Conservation (phyloP, 306 rosid species). For the Gastrolobium bilobum region DNA sequence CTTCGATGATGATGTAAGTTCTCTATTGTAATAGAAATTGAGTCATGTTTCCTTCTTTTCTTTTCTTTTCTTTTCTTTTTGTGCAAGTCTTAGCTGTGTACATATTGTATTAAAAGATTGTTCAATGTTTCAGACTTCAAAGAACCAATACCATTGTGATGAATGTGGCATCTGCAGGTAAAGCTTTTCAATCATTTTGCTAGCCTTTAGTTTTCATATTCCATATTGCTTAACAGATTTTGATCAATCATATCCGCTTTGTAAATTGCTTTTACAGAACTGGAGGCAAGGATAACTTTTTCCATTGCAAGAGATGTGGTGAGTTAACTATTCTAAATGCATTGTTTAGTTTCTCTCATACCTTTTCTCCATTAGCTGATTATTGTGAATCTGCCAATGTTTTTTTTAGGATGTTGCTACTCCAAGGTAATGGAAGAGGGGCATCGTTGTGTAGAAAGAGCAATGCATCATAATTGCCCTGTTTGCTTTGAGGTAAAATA, state of each 20-base stretch:
- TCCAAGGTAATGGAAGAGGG: slow-evolving; percentile 67
- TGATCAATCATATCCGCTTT: slow-evolving; percentile 15
- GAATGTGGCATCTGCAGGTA: slow-evolving; percentile 97
- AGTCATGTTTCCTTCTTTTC: neutral
- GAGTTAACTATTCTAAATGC: slow-evolving; percentile 36
- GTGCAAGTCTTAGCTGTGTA: neutral
- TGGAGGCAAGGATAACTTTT: slow-evolving; percentile 85
- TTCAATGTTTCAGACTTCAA: slow-evolving; percentile 62
- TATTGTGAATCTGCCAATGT: neutral
- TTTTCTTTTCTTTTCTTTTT: neutral
- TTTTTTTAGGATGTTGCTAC: slow-evolving; percentile 79
- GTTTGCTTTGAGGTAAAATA: slow-evolving; percentile 83
- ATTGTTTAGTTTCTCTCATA: neutral
- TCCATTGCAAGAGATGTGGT: slow-evolving; percentile 90
- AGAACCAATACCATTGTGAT: slow-evolving; percentile 85
- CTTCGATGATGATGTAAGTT: slow-evolving; percentile 87
- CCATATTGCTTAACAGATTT: slow-evolving; percentile 13
- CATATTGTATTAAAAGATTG: slow-evolving; percentile 20
- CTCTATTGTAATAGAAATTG: neutral
- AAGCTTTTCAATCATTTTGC: slow-evolving; percentile 40
- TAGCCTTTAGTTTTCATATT: neutral
- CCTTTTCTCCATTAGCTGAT: slow-evolving; percentile 16
- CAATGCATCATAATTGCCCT: slow-evolving; percentile 91
- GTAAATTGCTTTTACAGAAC: slow-evolving; percentile 58
- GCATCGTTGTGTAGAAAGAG: slow-evolving; percentile 80